phyloP scores from a whole-genome alignment of 768 basidiomycete species.

The Lentinula lateritia region DNA sequence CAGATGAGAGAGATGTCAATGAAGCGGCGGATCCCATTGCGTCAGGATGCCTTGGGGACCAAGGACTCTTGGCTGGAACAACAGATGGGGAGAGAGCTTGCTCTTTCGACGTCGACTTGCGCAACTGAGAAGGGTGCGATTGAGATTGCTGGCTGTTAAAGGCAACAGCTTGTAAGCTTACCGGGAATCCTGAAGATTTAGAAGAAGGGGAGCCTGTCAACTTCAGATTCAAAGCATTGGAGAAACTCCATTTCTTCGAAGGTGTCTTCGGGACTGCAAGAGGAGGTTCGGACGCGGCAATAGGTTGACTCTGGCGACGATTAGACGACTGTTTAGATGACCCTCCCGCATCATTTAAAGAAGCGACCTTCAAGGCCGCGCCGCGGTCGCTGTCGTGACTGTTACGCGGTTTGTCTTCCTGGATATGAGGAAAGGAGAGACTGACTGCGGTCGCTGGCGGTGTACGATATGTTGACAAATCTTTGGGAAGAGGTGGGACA shows the following conservation, averaged over 20 bases:
- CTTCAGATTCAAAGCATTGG: conserved; percentile 76
- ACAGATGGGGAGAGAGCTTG: conserved; percentile 40
- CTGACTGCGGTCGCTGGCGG: conserved; percentile 58
- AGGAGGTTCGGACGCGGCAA: conserved; percentile 33
- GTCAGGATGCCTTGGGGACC: conserved; percentile 68
- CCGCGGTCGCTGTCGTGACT: conserved; percentile 36
- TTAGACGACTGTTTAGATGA: conserved; percentile 36
- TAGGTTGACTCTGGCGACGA: conserved; percentile 36
- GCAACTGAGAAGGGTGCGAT: conserved; percentile 45
- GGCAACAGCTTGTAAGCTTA: conserved; percentile 63
- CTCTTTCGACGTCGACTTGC: conserved; percentile 69
- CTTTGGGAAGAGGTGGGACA: conserved; percentile 90
- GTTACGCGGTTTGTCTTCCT: conserved; percentile 37
- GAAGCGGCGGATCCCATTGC: conserved; percentile 80
- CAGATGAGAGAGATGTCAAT: conserved; percentile 66
- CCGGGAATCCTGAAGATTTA: conserved; percentile 49
- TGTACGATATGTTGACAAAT: conserved; percentile 71
- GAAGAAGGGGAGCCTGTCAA: conserved; percentile 62
- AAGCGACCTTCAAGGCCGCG: conserved; percentile 26
- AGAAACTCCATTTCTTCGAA: conserved; percentile 96
- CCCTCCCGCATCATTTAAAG: conserved; percentile 25
- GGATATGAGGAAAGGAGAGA: conserved; percentile 40
- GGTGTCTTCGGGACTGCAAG: conserved; percentile 64
- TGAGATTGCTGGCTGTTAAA: conserved; percentile 24
- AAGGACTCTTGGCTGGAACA: conserved; percentile 38